Evolutionary conservation across 768 basidiomycete species (phyloP).

Genomic region (Termitomyces sp.): DNA sequence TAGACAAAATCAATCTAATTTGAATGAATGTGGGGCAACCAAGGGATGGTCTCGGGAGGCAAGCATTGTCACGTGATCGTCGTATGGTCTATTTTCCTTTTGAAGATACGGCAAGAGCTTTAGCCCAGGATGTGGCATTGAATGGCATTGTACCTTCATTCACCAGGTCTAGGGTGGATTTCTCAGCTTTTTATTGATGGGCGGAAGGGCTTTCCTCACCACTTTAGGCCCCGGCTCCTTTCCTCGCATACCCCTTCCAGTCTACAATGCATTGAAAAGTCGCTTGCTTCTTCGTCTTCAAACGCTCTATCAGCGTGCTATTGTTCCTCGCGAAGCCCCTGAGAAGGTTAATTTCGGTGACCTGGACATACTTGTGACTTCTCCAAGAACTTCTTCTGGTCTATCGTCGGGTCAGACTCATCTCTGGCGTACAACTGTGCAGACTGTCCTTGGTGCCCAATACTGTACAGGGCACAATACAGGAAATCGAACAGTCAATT

Average conservation of each 20-base stretch:
- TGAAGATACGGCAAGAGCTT: not conserved
- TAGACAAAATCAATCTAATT: too few species aligned
- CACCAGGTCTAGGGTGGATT: not conserved
- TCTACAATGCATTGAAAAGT: not conserved
- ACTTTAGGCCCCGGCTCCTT: not conserved
- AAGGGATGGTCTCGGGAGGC: not conserved
- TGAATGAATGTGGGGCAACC: not conserved
- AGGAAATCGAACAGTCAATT: not conserved
- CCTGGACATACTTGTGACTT: constrained; percentile 58
- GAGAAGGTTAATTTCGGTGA: constrained; percentile 64
- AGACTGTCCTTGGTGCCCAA: not conserved
- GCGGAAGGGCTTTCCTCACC: not conserved
- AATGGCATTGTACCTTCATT: not conserved
- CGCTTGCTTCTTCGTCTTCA: not conserved
- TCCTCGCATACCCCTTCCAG: not conserved
- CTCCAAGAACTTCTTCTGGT: constrained; percentile 25
- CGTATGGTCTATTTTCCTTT: too few species aligned
- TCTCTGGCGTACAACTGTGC: not conserved
- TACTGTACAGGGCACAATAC: not conserved
- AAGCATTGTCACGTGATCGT: too few species aligned
- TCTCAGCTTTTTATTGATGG: not conserved
- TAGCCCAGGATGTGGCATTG: not conserved
- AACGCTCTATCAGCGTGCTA: constrained; percentile 26
- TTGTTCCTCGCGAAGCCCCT: constrained; percentile 56
- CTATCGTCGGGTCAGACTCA: constrained; percentile 5